Base-by-base conservation (phyloP, 2,329 filamentous ascomycete genomes). In the Alternaria alternata region DNA sequence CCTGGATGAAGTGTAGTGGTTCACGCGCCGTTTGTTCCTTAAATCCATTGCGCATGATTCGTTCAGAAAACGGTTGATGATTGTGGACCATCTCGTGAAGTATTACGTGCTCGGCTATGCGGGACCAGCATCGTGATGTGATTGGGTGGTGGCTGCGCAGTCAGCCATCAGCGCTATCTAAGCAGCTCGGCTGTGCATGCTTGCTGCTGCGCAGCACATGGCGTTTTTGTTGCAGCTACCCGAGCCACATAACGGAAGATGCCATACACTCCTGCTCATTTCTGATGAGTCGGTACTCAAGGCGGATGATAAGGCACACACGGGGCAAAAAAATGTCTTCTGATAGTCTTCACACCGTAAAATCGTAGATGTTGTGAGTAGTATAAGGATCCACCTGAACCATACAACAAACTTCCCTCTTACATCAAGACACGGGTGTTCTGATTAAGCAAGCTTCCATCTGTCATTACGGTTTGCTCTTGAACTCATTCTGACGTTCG, bases 381-480 rank as follows among this genome's bases (percentile, higher is more conserved):
- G 22, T 24, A 53, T 55, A 60, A 48, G 48, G 49, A 56, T 38
- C 24, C n/a, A 49, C 8, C 47, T 16, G 38, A 49, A 36, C 48
- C 48, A 41, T 26, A 18, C 30, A 22, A 54, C 22, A 39, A 7
- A 26, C 24, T n/a, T 20, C 7, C 16, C 32, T 11, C 8, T 49
- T 49, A 28, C 54, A 51, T n/a, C 24, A 34, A 32, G 42, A 26
- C 47, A 32, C 43, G 3, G 30, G 42, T 51, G 39, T 24, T 18
- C 32, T 55, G 4, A 48, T 14, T 22, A 59, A 54, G 48, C 38
- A 30, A 54, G 39, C 43, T 46, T 55, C 46, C 38, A 51, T 26
- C 34, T 46, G 43, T 59, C 34, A 3, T 39, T 49, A 30, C 51
- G 32, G 58, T 54, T 62, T 58, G 47, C 20, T 44, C 52, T 26